These are phyloP conservation scores for Cryptococcus sp. DNA, from an alignment of 1,284 basidiomycete genomes.

Conservation along the genomic window DNA sequence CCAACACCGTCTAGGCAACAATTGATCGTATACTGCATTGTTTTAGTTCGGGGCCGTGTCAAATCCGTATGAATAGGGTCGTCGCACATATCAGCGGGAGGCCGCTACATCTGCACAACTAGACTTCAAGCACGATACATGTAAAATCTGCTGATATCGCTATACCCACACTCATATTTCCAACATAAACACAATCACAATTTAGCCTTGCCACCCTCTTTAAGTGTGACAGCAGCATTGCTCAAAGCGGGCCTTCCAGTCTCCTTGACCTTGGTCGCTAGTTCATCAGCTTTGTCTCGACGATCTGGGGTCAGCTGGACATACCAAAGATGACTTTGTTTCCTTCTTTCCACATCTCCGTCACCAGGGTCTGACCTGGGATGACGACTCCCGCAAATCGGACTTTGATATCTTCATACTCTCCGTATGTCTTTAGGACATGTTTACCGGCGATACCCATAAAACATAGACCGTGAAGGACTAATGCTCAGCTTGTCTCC, in stretches of 20 bases:
- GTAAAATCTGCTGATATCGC: no score
- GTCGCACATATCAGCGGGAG: no score
- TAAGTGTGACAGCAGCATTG: conserved; percentile 54
- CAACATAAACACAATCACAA: conserved; percentile 25
- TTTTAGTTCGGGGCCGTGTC: no score
- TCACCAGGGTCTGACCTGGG: conserved; percentile 90
- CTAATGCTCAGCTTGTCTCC: conserved; percentile 9
- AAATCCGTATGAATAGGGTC: no score
- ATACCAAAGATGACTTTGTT: conserved; percentile 85
- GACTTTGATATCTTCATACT: conserved; percentile 92
- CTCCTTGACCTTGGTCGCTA: conserved; percentile 54
- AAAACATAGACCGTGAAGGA: conserved; percentile 71
- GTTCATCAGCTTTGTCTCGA: conserved; percentile 1
- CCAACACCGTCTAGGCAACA: no score
- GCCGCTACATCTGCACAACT: no score
- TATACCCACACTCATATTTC: no score
- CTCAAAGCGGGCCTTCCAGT: conserved; percentile 51
- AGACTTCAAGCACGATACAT: no score
- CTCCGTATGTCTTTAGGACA: conserved; percentile 78
- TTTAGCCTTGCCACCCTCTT: conserved; percentile 37
- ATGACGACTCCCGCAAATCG: conserved; percentile 69
- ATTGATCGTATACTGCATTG: no score
- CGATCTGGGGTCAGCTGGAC: conserved; percentile 35
- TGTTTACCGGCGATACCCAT: conserved; percentile 96
- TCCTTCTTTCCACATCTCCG: conserved; percentile 97